Evolutionary conservation across 2,329 filamentous ascomycete species (phyloP), one percentile per base, ranked within the genome.

Genomic region (Colletotrichum falcatum): DNA sequence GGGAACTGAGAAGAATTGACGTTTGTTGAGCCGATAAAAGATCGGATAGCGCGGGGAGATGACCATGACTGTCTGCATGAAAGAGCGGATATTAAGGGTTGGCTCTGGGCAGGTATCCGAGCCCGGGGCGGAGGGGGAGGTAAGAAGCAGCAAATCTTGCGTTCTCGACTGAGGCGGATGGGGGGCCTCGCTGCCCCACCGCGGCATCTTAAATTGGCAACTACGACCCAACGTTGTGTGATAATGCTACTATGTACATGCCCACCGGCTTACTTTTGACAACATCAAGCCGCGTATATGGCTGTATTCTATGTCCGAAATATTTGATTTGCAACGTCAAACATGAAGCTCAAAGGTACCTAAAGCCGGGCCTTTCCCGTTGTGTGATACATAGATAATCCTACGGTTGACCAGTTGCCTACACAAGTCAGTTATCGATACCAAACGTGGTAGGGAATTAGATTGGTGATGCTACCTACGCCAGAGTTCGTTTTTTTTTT

Each of bases 31-130:
- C 54, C 61, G 59, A 37, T 28, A 37, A 37, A 28, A 70, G 49
- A 66, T 70, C 56, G 66, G 66, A 70, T 61, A n/a, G 18, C 46
- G 26, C 44, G 44, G 18, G 6, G n/a, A n/a, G 16, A 49, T 16
- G 23, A 51, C 2, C 16, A 12, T 51, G 9, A 39, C 46, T 51
- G 9, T 51, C 46, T 51, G 59, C 18, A 28, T 9, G 18, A 48
- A 1, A 11, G n/a, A 20, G 44, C 8, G n/a, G 26, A 20, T 7
- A 23, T 42, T 44, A 14, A 42, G 18, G 18, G n/a, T 28, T 59
- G 42, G 35, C 44, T 65, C 56, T 46, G 18, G 30, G 20, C 35
- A 14, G 49, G 33, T 35, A 9, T 23, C 37, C 26, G 16, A 28
- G 14, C 11, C 30, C 7, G 30, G 30, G 30, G 30, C 30, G 30